These are phyloP conservation scores for Moringa oleifera DNA, from an alignment of 345 rosid genomes.

Conservation along the genomic window DNA sequence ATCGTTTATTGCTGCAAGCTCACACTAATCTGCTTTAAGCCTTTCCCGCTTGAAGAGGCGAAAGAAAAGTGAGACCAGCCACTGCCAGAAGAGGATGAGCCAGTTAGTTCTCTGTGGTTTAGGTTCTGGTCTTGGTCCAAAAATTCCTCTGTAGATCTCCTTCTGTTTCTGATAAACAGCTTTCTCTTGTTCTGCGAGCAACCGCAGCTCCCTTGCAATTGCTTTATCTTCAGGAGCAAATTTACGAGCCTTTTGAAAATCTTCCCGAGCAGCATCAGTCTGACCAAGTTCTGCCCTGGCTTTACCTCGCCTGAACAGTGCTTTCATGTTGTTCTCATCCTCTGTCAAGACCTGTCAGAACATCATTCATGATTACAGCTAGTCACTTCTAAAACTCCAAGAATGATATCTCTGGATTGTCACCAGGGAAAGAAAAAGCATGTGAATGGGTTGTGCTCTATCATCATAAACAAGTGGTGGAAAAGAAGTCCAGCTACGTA, in stretches of 20 bases:
- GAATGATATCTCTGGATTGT: not conserved
- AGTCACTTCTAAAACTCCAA: not conserved
- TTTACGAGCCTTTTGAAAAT: slow-evolving; percentile 74
- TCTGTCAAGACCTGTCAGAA: slow-evolving; percentile 64
- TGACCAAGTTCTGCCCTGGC: slow-evolving; percentile 91
- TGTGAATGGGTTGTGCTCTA: too few relatives aligned
- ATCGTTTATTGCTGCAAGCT: not conserved
- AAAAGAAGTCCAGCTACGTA: too few relatives aligned
- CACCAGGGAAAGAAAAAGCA: too few relatives aligned
- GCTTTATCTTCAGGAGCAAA: slow-evolving; percentile 82
- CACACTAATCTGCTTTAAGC: slow-evolving; percentile 31
- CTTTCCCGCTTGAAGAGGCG: slow-evolving; percentile 23
- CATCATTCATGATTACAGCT: not conserved
- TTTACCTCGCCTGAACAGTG: slow-evolving; percentile 89
- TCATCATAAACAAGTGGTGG: too few relatives aligned
- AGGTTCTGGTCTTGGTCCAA: slow-evolving; percentile 53
- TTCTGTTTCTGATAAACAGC: slow-evolving; percentile 77
- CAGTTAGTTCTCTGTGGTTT: slow-evolving; percentile 32
- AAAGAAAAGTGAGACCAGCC: slow-evolving; percentile 30
- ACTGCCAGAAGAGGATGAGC: slow-evolving; percentile 32
- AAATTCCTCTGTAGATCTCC: slow-evolving; percentile 79
- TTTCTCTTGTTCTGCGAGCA: slow-evolving; percentile 76
- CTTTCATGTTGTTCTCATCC: slow-evolving; percentile 87
- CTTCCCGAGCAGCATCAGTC: slow-evolving; percentile 84
- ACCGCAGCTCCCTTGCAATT: slow-evolving; percentile 62